Conservation (phyloP, 1,284 basidiomycete genomes). For the Ceratobasidium sp. region DNA sequence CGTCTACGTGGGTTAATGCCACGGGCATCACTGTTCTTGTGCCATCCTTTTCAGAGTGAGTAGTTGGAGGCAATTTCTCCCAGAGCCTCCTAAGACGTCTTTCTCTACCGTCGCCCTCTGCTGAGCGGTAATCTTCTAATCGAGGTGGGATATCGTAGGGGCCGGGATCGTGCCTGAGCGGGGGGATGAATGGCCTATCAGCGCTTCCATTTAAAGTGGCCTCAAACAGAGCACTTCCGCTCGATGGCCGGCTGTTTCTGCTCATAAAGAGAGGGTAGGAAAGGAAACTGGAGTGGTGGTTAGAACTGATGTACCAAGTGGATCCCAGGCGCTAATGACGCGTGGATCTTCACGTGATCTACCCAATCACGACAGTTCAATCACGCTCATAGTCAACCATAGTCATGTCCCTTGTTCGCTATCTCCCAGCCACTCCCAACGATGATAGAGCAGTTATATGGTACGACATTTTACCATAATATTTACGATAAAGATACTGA, state of each 20-base stretch:
- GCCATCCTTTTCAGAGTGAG: slow-evolving; percentile 48
- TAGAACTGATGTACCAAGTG: neutral
- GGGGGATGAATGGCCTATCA: slow-evolving; percentile 40
- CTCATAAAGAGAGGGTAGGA: slow-evolving; percentile 16
- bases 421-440: slow-evolving; percentile 13
- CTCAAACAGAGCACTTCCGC: slow-evolving; percentile 40
- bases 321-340: slow-evolving; percentile 25
- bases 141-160: slow-evolving; percentile 20
- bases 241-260: slow-evolving; percentile 31
- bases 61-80: slow-evolving; percentile 57
- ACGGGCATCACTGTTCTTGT: slow-evolving; percentile 45
- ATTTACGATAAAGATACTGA: neutral
- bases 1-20: slow-evolving; percentile 49
- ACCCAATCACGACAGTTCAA: too few relatives aligned
- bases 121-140: slow-evolving; percentile 66
- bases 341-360: slow-evolving; percentile 17
- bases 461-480: neutral
- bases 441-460: slow-evolving; percentile 23
- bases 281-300: slow-evolving; percentile 16
- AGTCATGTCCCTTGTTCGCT: slow-evolving; percentile 36
- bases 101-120: slow-evolving; percentile 68
- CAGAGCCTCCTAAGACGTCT: slow-evolving; percentile 64
- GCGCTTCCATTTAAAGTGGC: slow-evolving; percentile 37
- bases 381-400: slow-evolving; percentile 7
- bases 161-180: slow-evolving; percentile 27